phyloP scores from a whole-genome alignment of 2,329 filamentous ascomycete species.

The Rutstroemia sydowiana region DNA sequence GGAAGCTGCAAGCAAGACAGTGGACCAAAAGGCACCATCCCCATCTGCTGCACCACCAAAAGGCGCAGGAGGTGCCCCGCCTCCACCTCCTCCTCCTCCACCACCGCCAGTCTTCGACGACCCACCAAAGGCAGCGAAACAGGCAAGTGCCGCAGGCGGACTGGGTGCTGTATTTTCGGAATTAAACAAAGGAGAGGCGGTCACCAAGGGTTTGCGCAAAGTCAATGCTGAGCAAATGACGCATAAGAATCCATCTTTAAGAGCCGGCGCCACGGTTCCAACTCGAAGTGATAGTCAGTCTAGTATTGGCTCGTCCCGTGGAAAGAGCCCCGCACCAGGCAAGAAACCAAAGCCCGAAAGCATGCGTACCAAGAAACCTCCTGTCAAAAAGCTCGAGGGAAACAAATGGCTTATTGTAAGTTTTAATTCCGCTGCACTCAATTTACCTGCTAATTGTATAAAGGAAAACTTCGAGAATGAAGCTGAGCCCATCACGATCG shows the following conservation, averaged over 20 bases:
- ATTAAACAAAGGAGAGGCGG: conserved; percentile 79
- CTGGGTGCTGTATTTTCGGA: conserved; percentile 87
- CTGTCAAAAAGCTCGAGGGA: conserved; percentile 70
- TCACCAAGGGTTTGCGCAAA: conserved; percentile 84
- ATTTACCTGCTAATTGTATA: conserved; percentile 8
- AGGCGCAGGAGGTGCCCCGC: background rate
- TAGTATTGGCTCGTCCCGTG: conserved; percentile 47
- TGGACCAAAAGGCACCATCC: conserved; percentile 51
- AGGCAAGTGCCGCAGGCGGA: conserved; percentile 46
- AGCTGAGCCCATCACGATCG: conserved; percentile 65
- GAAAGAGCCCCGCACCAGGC: conserved; percentile 80
- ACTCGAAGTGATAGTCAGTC: conserved; percentile 45
- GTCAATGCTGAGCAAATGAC: conserved; percentile 96
- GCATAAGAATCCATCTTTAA: conserved; percentile 89
- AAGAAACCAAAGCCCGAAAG: conserved; percentile 83
- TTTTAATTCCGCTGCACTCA: conserved; percentile 15
- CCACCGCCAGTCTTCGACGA: conserved; percentile 48
- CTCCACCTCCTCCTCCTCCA: conserved; percentile 62
- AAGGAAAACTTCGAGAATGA: conserved; percentile 87
- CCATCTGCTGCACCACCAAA: conserved; percentile 50
- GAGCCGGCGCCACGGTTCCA: conserved; percentile 64
- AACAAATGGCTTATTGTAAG: conserved; percentile 89
- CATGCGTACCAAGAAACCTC: conserved; percentile 76
- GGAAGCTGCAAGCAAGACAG: conserved; percentile 53
- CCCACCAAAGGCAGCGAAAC: conserved; percentile 37